Percentiles rank a stretch among this genome's conserved stretches.
Conservation (phyloP, 116 monocot genomes). For the Zostera marina region DNA sequence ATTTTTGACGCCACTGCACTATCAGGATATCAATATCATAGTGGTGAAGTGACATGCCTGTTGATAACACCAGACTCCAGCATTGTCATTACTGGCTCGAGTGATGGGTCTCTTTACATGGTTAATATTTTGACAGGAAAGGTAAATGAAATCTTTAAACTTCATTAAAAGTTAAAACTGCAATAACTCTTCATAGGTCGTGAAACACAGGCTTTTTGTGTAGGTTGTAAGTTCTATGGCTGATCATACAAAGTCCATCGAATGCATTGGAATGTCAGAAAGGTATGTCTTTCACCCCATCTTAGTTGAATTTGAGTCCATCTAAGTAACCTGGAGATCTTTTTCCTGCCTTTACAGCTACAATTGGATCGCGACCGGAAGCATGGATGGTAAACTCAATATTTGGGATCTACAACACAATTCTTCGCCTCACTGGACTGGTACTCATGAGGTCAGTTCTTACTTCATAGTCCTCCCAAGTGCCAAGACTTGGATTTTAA, state of each 20-base stretch:
- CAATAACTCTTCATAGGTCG: not conserved
- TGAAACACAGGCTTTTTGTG: not conserved
- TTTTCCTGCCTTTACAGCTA: conserved; percentile 14
- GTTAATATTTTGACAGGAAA: conserved; percentile 59
- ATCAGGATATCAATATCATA: conserved; percentile 78
- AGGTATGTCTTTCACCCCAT: conserved; percentile 15
- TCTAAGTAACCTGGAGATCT: too few relatives aligned
- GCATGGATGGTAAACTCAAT: conserved; percentile 81
- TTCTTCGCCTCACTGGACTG: conserved; percentile 43
- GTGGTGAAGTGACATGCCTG: conserved; percentile 68
- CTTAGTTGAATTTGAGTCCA: too few relatives aligned
- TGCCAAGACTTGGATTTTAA: not conserved
- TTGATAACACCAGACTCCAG: conserved; percentile 65
- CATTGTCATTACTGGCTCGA: conserved; percentile 63
- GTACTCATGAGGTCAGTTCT: conserved; percentile 50
- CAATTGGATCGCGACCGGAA: conserved; percentile 63
- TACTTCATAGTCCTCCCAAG: not conserved
- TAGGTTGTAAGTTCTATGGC: conserved; percentile 37
- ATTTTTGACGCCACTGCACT: too few relatives aligned
- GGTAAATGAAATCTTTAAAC: not conserved
- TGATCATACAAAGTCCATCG: conserved; percentile 41
- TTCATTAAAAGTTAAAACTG: too few relatives aligned
- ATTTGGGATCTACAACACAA: conserved; percentile 73
- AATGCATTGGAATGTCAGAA: conserved; percentile 38
- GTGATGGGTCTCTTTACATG: conserved; percentile 66